Base-by-base conservation (phyloP, 2,329 filamentous ascomycete species). In the Fusarium verticillioides region DNA sequence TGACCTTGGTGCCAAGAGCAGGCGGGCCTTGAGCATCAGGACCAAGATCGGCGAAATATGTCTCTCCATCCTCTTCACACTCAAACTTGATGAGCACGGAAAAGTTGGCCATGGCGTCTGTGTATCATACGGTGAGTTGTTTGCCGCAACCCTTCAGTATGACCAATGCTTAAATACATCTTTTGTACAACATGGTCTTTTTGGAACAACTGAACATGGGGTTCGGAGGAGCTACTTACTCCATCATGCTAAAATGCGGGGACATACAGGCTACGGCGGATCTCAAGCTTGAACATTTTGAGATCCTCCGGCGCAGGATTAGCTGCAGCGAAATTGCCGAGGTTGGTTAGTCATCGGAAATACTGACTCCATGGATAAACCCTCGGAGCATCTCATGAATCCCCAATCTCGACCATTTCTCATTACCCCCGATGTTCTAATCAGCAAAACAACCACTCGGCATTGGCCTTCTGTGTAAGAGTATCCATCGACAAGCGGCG, bases 291-390 rank as follows among this genome's bases (percentile, higher is more conserved):
- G 23, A 16, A 11, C 32, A 7, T 52, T 36, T 26, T 52, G 2
- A 53, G 49, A 53, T 53, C 32, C 32, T 53, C 49, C 49, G 49
- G 28, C 32, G 49, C 5, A 12, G 49, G n/a, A 4, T 21, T 37
- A 21, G 18, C 23, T 28, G 12, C 18, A 36, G 2, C 11, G 18
- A 10, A 16, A 52, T 9, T 37, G 23, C 32, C 32, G 32, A 53
- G 49, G 49, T 16, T 23, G 49, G 49, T 53, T 53, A 53, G 32
- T 53, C 32, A 53, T 53, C 49, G 32, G 49, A 53, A 36, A 16
- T 36, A 37, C 11, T 37, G 9, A 36, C 16, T 37, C 3, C 21
- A 16, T 34, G n/a, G 7, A 15, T 21, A 28, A 37, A 9, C 21
- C 18, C n/a, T 26, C 49, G 49, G 32, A 26, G 49, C 12, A 53